Base-by-base conservation (phyloP, 306 rosid genomes). In the Lagenaria siceraria region DNA sequence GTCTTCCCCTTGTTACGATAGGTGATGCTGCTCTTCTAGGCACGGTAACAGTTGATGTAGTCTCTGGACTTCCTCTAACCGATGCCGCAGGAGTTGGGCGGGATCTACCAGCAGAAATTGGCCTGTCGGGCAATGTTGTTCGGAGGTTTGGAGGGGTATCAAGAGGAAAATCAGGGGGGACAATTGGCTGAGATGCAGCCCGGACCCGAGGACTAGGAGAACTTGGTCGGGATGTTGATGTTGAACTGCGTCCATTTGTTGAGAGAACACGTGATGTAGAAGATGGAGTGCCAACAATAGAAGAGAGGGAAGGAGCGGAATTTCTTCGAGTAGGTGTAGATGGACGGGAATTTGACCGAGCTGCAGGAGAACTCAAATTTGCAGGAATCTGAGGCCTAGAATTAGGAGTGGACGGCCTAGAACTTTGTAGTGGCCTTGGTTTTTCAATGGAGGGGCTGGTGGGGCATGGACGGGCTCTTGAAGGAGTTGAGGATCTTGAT, bases 81-180 rank as follows among this genome's bases (percentile, higher is more conserved):
- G 88, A 80, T 75, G 70, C 48, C 54, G 85, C 40, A 80, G 77
- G 55, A 19, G 89, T 86, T 4, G 97, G 96, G 31, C 99, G 90
- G 60, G 97, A 95, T 85, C 97, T 85, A 46, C 97, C 99, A 33
- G 97, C 97, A 51, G 99, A 95, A 72, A 90, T 81, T n/a, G 99
- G 99, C 87, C 99, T 86, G 83, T 95, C 97, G 21, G 97, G 92
- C 55, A 95, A 80, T 38, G 97, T 87, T 62, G 97, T 95, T 84
- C 97, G 82, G 22, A 95, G 99, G 80, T 95, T 95, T 54, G 99
- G 97, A 0, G 99, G 99, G 46, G 97, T 95, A 13, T 95, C 96
- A 58, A 82, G 97, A 51, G 97, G 88, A 78, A 95, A 95, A 85
- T 95, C 97, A 77, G 91, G 84, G 3, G 92, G 97, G 68, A 95